Evolutionary conservation across 768 basidiomycete species (phyloP), one percentile per base, ranked within the genome.

Genomic region (Psilocybe cyanescens): DNA sequence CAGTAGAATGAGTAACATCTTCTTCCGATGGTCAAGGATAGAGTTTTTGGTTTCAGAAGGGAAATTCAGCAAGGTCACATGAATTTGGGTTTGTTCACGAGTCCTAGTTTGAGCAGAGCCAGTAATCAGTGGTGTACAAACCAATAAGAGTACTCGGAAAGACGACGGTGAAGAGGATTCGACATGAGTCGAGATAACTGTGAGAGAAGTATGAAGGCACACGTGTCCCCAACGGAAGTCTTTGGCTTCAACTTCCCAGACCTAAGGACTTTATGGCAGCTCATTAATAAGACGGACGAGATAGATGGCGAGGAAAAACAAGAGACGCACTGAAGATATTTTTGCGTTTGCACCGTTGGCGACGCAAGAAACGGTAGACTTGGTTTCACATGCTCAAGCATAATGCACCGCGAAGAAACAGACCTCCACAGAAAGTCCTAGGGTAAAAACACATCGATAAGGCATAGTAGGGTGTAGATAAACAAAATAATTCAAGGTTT

Each of bases 401-500:
- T 35, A 35, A 35, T 35, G 11, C 33, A 11, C 33, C 33, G 33
- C 33, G 33, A 35, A 11, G 33, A 35, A 35, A 35, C 33, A 35
- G 33, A 35, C 33, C 33, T 35, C 33, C 6, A 44, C 41, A 5
- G 41, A n/a, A n/a, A 12, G 41, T 12, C 41, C 41, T 24, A 33
- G 41, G 41, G 41, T 48, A 55, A 0, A 63, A 49, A 55, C 39
- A 50, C 24, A 12, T 31, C 47, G 19, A n/a, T 54, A 37, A 58
- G 9, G 29, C 41, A 19, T 8, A 50, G 24, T 29, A 29, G 35
- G 28, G n/a, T 37, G 39, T 37, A 54, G 44, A 33, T 35, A 58
- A 37, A 53, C 12, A 56, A 35, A 51, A 57, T 31, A 51, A 47
- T 45, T 55, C 45, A 44, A 53, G 57, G 60, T 55, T 24, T 33